phyloP scores from a whole-genome alignment of 2,329 filamentous ascomycete species.

The Thelonectria rubi region DNA sequence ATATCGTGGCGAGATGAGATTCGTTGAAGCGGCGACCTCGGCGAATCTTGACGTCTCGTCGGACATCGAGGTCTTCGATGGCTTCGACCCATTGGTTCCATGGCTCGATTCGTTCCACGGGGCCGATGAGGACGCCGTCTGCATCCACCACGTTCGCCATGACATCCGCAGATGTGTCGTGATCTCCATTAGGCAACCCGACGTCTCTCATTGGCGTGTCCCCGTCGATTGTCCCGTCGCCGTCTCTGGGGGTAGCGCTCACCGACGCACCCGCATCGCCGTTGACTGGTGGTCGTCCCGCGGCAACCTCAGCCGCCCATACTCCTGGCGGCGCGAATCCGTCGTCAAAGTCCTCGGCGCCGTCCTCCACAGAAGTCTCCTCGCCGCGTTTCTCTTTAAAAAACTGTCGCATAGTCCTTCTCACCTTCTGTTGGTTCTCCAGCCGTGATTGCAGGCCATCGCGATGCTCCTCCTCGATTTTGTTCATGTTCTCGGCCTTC shows the following conservation, averaged over 20 bases:
- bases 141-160: conserved; percentile 51
- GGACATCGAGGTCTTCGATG: conserved; percentile 50
- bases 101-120: conserved; percentile 48
- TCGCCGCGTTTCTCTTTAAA: conserved; percentile 46
- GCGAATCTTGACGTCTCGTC: conserved; percentile 53
- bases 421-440: conserved; percentile 42
- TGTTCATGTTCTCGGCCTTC: conserved; percentile 47
- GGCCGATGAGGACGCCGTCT: conserved; percentile 51
- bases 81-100: conserved; percentile 54
- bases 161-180: conserved; percentile 18
- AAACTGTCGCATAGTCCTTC: conserved; percentile 46
- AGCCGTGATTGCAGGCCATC: conserved; percentile 42
- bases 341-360: conserved; percentile 29
- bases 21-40: conserved; percentile 52
- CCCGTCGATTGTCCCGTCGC: conserved; percentile 15
- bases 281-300: conserved; percentile 27
- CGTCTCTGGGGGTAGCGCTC: neutral
- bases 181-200: conserved; percentile 24
- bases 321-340: conserved; percentile 21
- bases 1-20: conserved; percentile 52
- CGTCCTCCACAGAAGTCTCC: conserved; percentile 28
- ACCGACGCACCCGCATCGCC: conserved; percentile 13
- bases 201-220: conserved; percentile 35
- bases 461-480: conserved; percentile 46
- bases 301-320: neutral